Evolutionary conservation across 306 rosid species (phyloP), one percentile per base, ranked within the genome.

Genomic region (Vigna hirtella): DNA sequence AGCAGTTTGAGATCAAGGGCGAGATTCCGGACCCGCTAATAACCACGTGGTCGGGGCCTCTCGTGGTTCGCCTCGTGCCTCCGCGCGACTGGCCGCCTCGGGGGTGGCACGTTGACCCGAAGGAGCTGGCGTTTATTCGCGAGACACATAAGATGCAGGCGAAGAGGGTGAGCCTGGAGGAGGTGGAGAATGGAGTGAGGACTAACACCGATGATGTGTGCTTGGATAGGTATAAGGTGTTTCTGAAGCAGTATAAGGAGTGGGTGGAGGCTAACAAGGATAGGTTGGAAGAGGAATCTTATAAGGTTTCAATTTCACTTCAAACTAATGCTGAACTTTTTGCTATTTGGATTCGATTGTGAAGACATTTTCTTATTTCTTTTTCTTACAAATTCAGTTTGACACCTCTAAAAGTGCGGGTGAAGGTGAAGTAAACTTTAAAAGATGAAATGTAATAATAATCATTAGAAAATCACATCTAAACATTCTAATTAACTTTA

Each of bases 71-170:
- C 26, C 85, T 79, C 12, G 85, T 95, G 53, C 96, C 98, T 40
- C 98, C 98, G 12, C 68, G 98, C 16, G 98, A 95, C 79, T 95
- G 98, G 98, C 98, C 98, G 4, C 98, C 98, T 20, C 65, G 90
- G 58, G 98, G 92, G 4, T 95, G 98, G 98, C 86, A 86, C 81
- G 98, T 95, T 5, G 96, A 95, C 57, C 85, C 82, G 80, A 52
- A 88, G 86, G 98, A 95, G 82, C 86, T 92, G 61, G 93, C 88
- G 80, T 93, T 82, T 30, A 93, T 95, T 36, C 87, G 99, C 3
- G 98, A 82, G 65, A 94, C 96, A 8, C 98, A 95, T 53, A 93
- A 81, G 79, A 34, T 88, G 89, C 85, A 75, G 87, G 83, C 81
- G 0, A 90, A 66, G 88, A 89, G 97, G 48, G 88, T 95, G 49